Evolutionary conservation across 2,329 filamentous ascomycete species (phyloP).

Genomic region (Sporothrix protearum): DNA sequence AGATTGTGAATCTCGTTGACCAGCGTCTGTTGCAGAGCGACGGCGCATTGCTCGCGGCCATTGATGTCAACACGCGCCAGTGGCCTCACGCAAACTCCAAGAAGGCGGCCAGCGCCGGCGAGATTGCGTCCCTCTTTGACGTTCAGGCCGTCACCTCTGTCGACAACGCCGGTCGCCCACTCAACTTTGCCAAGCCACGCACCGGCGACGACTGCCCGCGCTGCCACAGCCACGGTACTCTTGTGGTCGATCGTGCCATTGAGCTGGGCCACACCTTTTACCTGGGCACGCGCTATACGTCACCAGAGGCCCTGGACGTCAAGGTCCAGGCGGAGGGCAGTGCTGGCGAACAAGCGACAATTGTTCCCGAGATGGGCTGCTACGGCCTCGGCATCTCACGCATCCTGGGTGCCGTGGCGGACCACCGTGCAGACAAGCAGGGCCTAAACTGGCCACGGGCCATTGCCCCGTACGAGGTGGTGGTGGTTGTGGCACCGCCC

Average conservation of each 20-base stretch:
- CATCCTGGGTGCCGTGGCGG: conserved; percentile 81
- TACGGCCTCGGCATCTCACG: conserved; percentile 92
- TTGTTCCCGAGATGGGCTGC: conserved; percentile 77
- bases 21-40: conserved; percentile 31
- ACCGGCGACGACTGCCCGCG: conserved; percentile 69
- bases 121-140: conserved; percentile 3
- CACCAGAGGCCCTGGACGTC: conserved; percentile 59
- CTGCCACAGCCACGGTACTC: conserved; percentile 56
- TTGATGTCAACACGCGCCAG: neutral
- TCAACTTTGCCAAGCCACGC: conserved; percentile 63
- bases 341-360: conserved; percentile 32
- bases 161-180: conserved; percentile 33
- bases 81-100: conserved; percentile 12
- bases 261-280: conserved; percentile 96
- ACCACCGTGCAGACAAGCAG: conserved; percentile 64
- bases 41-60: neutral
- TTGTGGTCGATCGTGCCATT: conserved; percentile 69
- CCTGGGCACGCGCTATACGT: conserved; percentile 81
- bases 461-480: conserved; percentile 79
- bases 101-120: neutral
- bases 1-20: conserved; percentile 41
- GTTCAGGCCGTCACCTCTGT: neutral
- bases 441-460: conserved; percentile 84
- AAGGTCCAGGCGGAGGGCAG: conserved; percentile 37
- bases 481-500: conserved; percentile 53